These are phyloP conservation scores for Inonotus obliquus DNA, from an alignment of 1,284 basidiomycete genomes.

Conservation along the genomic window DNA sequence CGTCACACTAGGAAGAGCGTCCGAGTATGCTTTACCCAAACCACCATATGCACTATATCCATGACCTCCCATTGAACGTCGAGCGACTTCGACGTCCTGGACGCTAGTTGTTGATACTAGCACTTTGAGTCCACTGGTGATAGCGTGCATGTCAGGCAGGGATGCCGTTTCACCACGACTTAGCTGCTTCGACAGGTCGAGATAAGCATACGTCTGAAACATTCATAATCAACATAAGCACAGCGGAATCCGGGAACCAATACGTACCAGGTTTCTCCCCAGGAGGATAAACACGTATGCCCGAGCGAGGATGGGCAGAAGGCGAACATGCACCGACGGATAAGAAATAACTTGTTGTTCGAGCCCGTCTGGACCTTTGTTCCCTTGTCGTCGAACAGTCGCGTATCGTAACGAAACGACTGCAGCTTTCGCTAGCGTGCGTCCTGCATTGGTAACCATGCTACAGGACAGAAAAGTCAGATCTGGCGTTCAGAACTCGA, in stretches of 20 bases:
- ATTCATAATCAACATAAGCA: not conserved
- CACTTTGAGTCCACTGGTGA: conserved; percentile 66
- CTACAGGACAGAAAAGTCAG: conserved; percentile 27
- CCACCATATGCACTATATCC: conserved; percentile 71
- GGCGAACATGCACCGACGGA: conserved; percentile 64
- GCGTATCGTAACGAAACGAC: conserved; percentile 75
- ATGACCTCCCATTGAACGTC: conserved; percentile 75
- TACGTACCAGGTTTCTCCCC: conserved; percentile 55
- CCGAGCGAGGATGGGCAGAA: conserved; percentile 64
- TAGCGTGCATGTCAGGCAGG: conserved; percentile 69
- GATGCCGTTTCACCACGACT: conserved; percentile 51
- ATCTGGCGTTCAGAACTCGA: no score
- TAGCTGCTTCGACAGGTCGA: conserved; percentile 44
- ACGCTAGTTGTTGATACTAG: conserved; percentile 50
- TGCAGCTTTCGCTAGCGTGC: conserved; percentile 58
- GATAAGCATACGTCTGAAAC: conserved; percentile 45
- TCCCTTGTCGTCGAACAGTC: conserved; percentile 68
- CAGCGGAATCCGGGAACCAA: not conserved
- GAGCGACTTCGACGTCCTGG: conserved; percentile 61
- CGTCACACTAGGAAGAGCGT: conserved; percentile 63
- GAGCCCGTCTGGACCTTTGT: conserved; percentile 43
- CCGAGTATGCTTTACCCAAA: conserved; percentile 59
- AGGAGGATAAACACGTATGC: conserved; percentile 70
- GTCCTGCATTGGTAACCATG: conserved; percentile 58
- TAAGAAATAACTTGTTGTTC: conserved; percentile 68